These are phyloP conservation scores for Lentinula aciculospora DNA, from an alignment of 768 basidiomycete species.

Conservation along the genomic window DNA sequence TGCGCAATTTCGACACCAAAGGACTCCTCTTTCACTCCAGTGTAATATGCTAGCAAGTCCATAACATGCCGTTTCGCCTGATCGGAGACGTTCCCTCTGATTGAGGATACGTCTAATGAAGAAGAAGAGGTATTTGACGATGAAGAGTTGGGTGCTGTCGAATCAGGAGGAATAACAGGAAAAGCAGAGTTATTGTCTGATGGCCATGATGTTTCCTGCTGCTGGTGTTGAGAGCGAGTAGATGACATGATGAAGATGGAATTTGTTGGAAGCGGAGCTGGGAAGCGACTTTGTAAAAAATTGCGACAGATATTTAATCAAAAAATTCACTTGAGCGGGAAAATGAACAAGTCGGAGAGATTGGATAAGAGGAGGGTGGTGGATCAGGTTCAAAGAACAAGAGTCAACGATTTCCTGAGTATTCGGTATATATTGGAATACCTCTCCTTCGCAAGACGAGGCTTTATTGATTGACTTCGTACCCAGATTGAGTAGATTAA, in stretches of 20 bases:
- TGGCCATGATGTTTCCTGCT: not conserved
- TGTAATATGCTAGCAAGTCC: not conserved
- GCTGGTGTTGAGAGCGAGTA: not conserved
- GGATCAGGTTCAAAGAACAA: no score
- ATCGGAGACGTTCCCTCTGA: conserved; percentile 6
- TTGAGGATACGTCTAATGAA: not conserved
- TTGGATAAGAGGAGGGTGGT: not conserved
- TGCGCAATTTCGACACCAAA: conserved; percentile 6
- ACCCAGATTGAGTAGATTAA: not conserved
- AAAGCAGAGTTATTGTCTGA: not conserved
- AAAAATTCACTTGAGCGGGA: not conserved
- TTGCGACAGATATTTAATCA: not conserved
- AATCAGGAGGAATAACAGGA: not conserved
- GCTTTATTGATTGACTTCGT: not conserved
- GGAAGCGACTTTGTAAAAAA: not conserved
- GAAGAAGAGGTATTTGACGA: not conserved
- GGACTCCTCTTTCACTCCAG: conserved; percentile 1
- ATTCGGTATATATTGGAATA: not conserved
- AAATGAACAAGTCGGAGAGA: not conserved
- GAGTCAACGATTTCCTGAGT: not conserved
- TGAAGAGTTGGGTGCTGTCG: not conserved
- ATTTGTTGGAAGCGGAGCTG: not conserved
- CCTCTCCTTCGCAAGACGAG: no score
- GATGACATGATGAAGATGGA: not conserved
- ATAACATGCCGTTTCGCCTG: conserved; percentile 2